Evolutionary conservation across 495 filamentous ascomycete species (phyloP), one percentile per base, ranked within the genome.

Genomic region (Aspergillus sparsus): DNA sequence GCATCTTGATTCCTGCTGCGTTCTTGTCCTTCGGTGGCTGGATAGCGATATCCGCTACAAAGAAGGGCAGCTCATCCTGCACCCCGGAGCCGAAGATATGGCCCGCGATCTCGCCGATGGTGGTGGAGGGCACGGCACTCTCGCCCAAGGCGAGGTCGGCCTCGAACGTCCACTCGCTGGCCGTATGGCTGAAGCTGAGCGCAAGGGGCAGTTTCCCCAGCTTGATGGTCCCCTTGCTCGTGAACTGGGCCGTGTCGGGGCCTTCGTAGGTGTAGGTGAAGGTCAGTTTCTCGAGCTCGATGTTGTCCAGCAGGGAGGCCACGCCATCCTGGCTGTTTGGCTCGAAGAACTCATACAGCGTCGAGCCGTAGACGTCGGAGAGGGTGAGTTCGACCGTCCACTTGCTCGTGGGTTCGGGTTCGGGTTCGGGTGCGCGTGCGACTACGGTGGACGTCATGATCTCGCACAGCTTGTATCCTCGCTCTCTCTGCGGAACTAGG

Each of bases 301-400:
- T 49, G 5, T 51, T 34, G 16, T 64, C 68, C 1, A 70, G 49
- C 12, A 61, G 37, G 7, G 55, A 42, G 37, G 51, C 35, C 9
- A 65, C 58, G 2, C 49, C 55, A 21, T 57, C 66, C 5, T 15
- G 6, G 10, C 49, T 42, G 15, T 47, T 45, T 2, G 15, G 12
- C 21, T 64, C 61, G 31, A 68, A 64, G 64, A 68, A 66, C 1
- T 55, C 15, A 16, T 58, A 61, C 11, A 68, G 60, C 7, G 56
- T 49, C 6, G 49, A 51, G 18, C 31, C 58, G 11, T 57, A 62
- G 9, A 68, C 6, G 31, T 33, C 2, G 6, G n/a, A 10, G 15
- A 55, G 6, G 5, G 53, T 27, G 0, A 11, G 12, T 16, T 39
- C 5, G 3, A 53, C 12, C 34, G 11, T 37, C 51, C 51, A 53